Evolutionary conservation across 495 filamentous ascomycete species (phyloP).

Genomic region (Neurospora sp.): DNA sequence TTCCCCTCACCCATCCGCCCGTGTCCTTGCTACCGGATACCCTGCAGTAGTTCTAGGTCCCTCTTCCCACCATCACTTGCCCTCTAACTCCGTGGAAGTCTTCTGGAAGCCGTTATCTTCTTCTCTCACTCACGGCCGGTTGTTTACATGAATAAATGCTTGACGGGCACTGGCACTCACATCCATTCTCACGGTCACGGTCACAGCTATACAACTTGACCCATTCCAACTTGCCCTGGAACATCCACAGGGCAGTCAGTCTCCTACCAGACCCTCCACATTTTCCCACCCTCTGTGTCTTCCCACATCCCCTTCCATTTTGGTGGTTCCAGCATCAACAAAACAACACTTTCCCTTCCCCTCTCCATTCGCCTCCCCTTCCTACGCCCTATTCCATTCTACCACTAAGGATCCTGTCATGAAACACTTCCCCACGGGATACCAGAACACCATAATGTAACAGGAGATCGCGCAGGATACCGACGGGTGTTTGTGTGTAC

Average conservation of each 20-base stretch:
- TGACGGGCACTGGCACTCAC: too few species aligned
- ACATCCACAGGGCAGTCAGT: too few species aligned
- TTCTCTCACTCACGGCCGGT: background rate
- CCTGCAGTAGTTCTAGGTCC: background rate
- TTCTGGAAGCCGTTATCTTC: background rate
- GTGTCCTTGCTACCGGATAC: background rate
- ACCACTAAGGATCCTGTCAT: too few species aligned
- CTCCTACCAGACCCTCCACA: too few species aligned
- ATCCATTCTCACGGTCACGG: too few species aligned
- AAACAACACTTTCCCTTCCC: rapidly evolving
- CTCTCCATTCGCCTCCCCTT: background rate
- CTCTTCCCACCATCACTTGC: background rate
- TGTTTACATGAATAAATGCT: background rate
- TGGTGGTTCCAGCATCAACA: background rate
- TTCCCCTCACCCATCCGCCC: background rate
- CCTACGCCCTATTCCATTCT: too few species aligned
- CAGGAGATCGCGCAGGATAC: background rate
- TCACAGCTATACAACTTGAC: too few species aligned
- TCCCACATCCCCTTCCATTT: background rate
- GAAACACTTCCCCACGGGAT: background rate
- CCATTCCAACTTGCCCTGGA: too few species aligned
- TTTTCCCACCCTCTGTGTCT: background rate
- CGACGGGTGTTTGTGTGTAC: background rate
- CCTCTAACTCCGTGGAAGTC: background rate
- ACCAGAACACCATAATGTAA: background rate